Base-by-base conservation (phyloP, 371 early-diverging fungal genomes). In the Mucor indicus region DNA sequence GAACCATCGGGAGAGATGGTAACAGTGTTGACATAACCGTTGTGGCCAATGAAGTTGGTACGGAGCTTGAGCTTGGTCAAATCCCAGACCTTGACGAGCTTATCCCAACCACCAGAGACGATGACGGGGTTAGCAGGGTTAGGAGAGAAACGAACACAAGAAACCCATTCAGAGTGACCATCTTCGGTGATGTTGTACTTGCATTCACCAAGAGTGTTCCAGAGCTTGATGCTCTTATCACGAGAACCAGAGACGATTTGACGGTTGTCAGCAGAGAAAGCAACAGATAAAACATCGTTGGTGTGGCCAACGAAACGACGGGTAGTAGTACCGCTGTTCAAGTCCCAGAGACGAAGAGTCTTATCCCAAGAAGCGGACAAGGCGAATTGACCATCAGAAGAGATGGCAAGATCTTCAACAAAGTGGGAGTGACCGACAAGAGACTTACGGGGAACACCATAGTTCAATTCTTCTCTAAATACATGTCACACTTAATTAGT, bases 31-130 rank as follows among this genome's bases (percentile, higher is more conserved):
- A 98, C 87, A 79, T 94, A 93, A 55, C 93, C 95, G 62, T 83
- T 81, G 91, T 98, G 97, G 57, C 96, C 98, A 71, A 87, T 86
- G 88, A 95, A 95, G 89, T 95, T 93, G 86, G 92, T 91, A 79
- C 90, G 87, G 38, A 96, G 83, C 89, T 93, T 93, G 86, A 85
- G 86, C 84, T 93, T 92, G 81, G 83, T 86, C 52, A 94, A 81
- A 68, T 98, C 96, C 98, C 98, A 98, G 61, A 94, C 93, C 93
- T 96, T 96, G 77, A 98, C 94, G 57, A 93, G 77, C 85, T 93
- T 94, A 83, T 98, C 98, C 97, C 97, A 97, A 67, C 96, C 95
- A 73, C 87, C 80, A 44, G 94, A 93, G 48, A 97, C 93, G 69
- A 97, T 88, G 77, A 94, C 84, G 55, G 95, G 93, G 85, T 90